Evolutionary conservation across 257 asterid species (phyloP), one percentile per base, ranked within the genome.

Genomic region (Handroanthus guayacan): DNA sequence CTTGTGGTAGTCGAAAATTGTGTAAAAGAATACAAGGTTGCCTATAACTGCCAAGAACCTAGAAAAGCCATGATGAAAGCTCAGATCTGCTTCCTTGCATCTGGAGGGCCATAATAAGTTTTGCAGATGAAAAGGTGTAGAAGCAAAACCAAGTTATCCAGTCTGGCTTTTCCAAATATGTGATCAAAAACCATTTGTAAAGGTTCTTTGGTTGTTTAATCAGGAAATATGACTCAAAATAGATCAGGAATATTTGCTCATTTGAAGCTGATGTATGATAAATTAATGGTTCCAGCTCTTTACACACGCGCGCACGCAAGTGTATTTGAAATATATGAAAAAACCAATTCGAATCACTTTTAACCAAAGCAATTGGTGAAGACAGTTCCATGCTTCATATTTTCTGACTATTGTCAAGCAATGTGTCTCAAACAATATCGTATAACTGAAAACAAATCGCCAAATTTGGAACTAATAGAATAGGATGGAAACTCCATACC

Each of bases 401-500:
- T 11, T 43, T 16, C 73, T 11, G 8, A 2, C 13, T 34, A 48
- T 41, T 6, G 20, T 16, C 44, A 31, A 50, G 20, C 17, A 12
- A 12, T 47, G 31, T 47, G 9, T 14, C 39, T 70, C 20, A 45
- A 50, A 14, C 72, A 62, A 13, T 39, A 50, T 74, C 39, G 37
- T 6, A 64, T 36, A 74, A 62, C 72, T 62, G 65, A 63, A 50
- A 47, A 16, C 3, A 48, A 50, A n/a, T 50, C 37, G 36, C 36
- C 3, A 38, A 48, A 51, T 34, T 55, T 50, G 43, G 14, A 76
- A 6, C 2, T 5, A 48, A 25, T n/a, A 39, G 47, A 37, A 31
- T 13, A 10, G 43, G 41, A 44, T 0, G 36, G 17, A 62, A 66
- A 38, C 68, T 41, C 6, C 60, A 37, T 80, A 86, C 90, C 90